Evolutionary conservation across 1,139 yeast species (phyloP).

Genomic region (Wickerhamiella pararugosa): DNA sequence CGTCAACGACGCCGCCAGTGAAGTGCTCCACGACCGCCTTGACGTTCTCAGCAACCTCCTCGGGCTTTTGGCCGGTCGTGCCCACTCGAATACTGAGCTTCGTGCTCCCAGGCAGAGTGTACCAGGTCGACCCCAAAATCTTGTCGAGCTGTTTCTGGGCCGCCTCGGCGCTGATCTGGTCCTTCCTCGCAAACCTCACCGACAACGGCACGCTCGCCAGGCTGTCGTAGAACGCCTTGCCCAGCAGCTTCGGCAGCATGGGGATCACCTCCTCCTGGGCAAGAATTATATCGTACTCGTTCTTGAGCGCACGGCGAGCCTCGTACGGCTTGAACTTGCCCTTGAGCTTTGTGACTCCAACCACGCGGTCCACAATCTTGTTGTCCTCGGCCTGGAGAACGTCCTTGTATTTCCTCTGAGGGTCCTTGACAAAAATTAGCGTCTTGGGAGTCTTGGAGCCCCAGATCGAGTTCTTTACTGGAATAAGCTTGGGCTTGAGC

Average conservation of each 20-base stretch:
- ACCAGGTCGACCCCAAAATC: slow-evolving; percentile 42
- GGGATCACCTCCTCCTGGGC: slow-evolving; percentile 74
- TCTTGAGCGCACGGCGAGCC: slow-evolving; percentile 27
- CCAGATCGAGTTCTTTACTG: slow-evolving; percentile 36
- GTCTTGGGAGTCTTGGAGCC: slow-evolving; percentile 30
- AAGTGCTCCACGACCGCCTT: slow-evolving; percentile 34
- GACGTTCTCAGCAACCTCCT: slow-evolving; percentile 37
- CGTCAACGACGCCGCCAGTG: slow-evolving; percentile 16
- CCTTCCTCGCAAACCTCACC: slow-evolving; percentile 31
- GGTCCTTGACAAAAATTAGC: slow-evolving; percentile 64
- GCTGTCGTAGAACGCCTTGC: slow-evolving; percentile 53
- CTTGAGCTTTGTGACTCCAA: slow-evolving; percentile 30
- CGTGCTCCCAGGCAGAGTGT: slow-evolving; percentile 62
- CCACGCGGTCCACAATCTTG: slow-evolving; percentile 26
- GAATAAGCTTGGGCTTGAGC: slow-evolving; percentile 57
- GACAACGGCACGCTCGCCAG: slow-evolving; percentile 55
- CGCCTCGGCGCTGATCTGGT: slow-evolving; percentile 27
- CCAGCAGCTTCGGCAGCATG: slow-evolving; percentile 66
- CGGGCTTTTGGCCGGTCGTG: slow-evolving; percentile 28
- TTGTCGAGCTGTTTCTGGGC: slow-evolving; percentile 46
- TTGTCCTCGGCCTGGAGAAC: slow-evolving; percentile 44
- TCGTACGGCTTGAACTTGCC: slow-evolving; percentile 32
- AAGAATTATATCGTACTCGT: slow-evolving; percentile 47
- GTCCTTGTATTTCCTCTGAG: slow-evolving; percentile 43
- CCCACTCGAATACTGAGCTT: slow-evolving; percentile 59